Conservation (phyloP, 306 rosid genomes). For the Begonia peltatifolia region DNA sequence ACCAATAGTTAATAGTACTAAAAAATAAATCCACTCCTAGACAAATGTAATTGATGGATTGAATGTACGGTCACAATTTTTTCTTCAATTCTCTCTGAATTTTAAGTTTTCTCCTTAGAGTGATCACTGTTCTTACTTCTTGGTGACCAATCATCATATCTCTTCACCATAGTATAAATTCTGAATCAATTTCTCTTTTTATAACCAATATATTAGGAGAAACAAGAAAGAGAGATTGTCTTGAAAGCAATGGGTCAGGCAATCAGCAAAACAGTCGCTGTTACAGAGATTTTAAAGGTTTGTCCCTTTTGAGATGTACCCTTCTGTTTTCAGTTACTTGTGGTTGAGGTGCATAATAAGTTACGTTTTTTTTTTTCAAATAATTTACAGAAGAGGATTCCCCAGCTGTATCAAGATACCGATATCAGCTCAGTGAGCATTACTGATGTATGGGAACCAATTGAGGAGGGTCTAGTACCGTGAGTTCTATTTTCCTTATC, state of each 20-base stretch:
- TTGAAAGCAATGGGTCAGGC: constrained; percentile 99
- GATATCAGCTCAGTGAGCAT: constrained; percentile 89
- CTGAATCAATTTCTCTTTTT: too few relatives aligned
- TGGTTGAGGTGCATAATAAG: neutral
- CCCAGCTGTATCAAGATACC: constrained; percentile 68
- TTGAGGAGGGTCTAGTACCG: constrained; percentile 99
- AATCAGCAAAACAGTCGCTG: constrained; percentile 92
- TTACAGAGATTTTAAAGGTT: constrained; percentile 90
- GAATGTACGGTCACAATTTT: too few relatives aligned
- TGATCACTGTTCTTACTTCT: too few relatives aligned
- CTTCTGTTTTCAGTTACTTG: neutral
- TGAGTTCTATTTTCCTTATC: constrained; percentile 24
- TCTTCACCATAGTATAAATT: too few relatives aligned
- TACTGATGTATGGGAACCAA: constrained; percentile 94
- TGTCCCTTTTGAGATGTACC: constrained; percentile 1
- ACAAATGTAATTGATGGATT: too few relatives aligned
- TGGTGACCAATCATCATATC: too few relatives aligned
- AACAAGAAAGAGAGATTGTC: constrained; percentile 63
- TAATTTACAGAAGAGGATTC: constrained; percentile 52
- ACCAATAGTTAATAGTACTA: too few relatives aligned
- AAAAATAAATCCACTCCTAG: too few relatives aligned
- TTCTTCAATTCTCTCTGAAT: too few relatives aligned
- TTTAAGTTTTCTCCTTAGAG: too few relatives aligned
- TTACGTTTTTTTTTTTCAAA: too few relatives aligned
- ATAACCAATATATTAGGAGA: constrained; percentile 34